Conservation (phyloP, 2,329 filamentous ascomycete species). For the Cladobotryum protrusum region DNA sequence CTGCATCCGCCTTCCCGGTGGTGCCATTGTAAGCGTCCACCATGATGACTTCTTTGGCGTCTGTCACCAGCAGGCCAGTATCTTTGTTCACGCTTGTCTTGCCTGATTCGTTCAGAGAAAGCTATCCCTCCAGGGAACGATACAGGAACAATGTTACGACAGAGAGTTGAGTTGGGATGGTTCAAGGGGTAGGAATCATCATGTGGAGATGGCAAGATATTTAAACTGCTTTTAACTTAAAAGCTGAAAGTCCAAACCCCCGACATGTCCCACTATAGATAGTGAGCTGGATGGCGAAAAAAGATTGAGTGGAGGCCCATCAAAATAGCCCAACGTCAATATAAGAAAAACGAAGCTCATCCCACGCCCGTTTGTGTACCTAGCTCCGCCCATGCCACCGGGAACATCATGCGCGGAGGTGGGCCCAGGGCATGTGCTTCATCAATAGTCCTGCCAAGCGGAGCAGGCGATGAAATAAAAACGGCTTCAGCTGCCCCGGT, state of each 20-base stretch:
- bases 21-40: conserved; percentile 45
- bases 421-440: background rate
- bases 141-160: too few relatives aligned
- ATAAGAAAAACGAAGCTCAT: background rate
- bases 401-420: background rate
- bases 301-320: background rate
- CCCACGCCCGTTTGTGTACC: background rate
- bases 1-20: conserved; percentile 41
- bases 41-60: conserved; percentile 17
- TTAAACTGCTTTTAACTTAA: background rate
- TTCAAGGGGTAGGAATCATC: too few relatives aligned
- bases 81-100: too few relatives aligned
- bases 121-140: too few relatives aligned
- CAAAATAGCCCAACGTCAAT: background rate
- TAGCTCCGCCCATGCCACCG: background rate
- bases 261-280: background rate
- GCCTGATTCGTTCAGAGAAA: too few relatives aligned
- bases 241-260: background rate
- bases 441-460: background rate
- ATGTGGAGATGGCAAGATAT: conserved; percentile 1
- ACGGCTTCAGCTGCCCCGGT: background rate
- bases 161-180: background rate
- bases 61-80: too few relatives aligned
- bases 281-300: background rate
- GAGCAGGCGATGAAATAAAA: too few relatives aligned